Base-by-base conservation (phyloP, 208 protist genomes). In the Trypanosoma platydactyli region DNA sequence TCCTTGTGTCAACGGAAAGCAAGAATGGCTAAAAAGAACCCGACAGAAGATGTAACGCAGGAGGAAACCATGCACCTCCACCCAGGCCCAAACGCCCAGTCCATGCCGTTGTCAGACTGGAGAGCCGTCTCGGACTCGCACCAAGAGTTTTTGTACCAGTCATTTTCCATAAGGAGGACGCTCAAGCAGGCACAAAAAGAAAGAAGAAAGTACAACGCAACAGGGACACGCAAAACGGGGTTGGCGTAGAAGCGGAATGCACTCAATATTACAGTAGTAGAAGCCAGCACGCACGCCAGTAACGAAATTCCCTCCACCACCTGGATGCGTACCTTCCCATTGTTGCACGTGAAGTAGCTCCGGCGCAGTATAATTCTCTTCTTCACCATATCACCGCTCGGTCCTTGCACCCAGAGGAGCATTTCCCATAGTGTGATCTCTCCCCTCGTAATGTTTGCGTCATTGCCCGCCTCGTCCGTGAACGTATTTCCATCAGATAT, bases 91-190 rank as follows among this genome's bases (percentile, higher is more conserved):
- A 38, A 58, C 40, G 35, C 22, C 64, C 59, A 64, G 6, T 52
- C 7, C 40, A 48, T 20, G 0, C 22, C 16, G 1, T 35, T 27
- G 7, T 48, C 42, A 5, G 6, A 40, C 1, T 12, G 59, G 41
- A 68, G 53, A 33, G 25, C 12, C 30, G 44, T 40, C 29, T 75
- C 41, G 20, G n/a, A 4, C 22, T 44, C 46, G 49, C 83, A 88
- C 83, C 83, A 88, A 11, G 64, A 65, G 20, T 73, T 52, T 16
- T 79, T 59, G 64, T 83, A 88, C 41, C 80, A 76, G 16, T 79
- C 25, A 4, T 81, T 55, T 25, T 79, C 40, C 1, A 83, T 18
- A 41, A 60, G 64, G 42, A 79, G 58, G 12, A 77, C 73, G 18
- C 64, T 65, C 9, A 60, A 69, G 33, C 66, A 64, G 0, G 61